These are phyloP conservation scores for Spergularia azorica DNA, from an alignment of 179 eudicot species.

Conservation along the genomic window DNA sequence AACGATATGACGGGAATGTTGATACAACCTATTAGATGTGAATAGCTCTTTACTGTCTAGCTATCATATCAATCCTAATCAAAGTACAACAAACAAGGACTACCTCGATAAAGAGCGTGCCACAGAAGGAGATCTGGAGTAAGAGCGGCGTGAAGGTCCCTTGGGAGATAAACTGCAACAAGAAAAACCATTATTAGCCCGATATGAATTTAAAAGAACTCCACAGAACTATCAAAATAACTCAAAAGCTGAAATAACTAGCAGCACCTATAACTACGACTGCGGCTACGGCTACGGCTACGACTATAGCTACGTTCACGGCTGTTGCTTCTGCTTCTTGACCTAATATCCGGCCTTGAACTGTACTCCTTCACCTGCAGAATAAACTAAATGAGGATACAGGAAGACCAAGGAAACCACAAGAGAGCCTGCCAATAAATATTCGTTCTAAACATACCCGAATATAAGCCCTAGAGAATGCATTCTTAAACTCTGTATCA, in stretches of 20 bases:
- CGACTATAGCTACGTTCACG: constrained; percentile 53
- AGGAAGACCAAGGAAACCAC: background rate
- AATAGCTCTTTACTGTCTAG: no score
- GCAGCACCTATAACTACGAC: constrained; percentile 51
- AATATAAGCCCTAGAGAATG: constrained; percentile 59
- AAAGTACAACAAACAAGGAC: background rate
- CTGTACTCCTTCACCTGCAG: constrained; percentile 60
- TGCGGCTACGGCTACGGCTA: constrained; percentile 41
- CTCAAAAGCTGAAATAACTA: constrained; percentile 1
- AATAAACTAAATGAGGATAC: background rate
- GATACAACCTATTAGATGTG: background rate
- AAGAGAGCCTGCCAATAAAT: background rate
- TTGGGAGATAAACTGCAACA: constrained; percentile 57
- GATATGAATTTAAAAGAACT: constrained; percentile 7
- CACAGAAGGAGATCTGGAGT: constrained; percentile 57
- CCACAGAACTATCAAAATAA: constrained; percentile 1
- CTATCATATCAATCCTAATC: background rate
- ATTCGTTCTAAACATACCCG: constrained; percentile 44
- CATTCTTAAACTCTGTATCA: constrained; percentile 76
- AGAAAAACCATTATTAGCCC: constrained; percentile 8
- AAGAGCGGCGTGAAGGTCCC: constrained; percentile 46
- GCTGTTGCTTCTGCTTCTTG: constrained; percentile 68
- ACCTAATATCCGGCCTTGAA: constrained; percentile 49
- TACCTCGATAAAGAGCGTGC: constrained; percentile 58
- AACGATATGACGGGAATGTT: background rate